Percentiles rank a stretch among this genome's conserved stretches.
Conservation (phyloP, 1,284 basidiomycete genomes). For the Inonotus hispidus region DNA sequence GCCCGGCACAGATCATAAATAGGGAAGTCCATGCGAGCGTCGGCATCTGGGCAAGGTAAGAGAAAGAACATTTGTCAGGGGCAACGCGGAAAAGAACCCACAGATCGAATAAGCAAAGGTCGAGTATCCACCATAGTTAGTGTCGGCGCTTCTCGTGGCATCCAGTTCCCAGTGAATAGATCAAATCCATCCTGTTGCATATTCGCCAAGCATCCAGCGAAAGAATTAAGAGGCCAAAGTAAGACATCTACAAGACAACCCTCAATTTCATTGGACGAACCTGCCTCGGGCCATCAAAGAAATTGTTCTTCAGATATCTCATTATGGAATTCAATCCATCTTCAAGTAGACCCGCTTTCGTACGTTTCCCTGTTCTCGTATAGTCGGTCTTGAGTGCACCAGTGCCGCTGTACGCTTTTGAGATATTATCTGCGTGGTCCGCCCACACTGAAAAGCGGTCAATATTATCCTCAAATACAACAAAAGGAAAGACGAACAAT, state of each 20-base stretch:
- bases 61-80: background rate
- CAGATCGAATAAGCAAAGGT: conserved; percentile 76
- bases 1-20: conserved; percentile 82
- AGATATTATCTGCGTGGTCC: conserved; percentile 91
- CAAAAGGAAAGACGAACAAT: conserved; percentile 53
- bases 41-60: conserved; percentile 60
- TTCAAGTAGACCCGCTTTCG: conserved; percentile 72
- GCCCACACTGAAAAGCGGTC: conserved; percentile 81
- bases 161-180: conserved; percentile 89
- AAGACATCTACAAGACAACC: background rate
- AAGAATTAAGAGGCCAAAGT: background rate
- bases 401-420: conserved; percentile 90
- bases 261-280: conserved; percentile 32
- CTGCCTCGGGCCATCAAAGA: conserved; percentile 92
- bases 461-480: conserved; percentile 15
- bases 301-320: conserved; percentile 96
- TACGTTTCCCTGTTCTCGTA: conserved; percentile 89
- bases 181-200: conserved; percentile 80
- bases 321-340: conserved; percentile 86
- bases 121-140: conserved; percentile 69
- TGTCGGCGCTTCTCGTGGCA: conserved; percentile 67
- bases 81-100: conserved; percentile 36
- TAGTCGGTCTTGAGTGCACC: conserved; percentile 97
- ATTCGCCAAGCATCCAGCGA: background rate
- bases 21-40: conserved; percentile 76